Evolutionary conservation across 1,139 yeast genomes (phyloP).

Genomic region (Debaryomyces udenii): DNA sequence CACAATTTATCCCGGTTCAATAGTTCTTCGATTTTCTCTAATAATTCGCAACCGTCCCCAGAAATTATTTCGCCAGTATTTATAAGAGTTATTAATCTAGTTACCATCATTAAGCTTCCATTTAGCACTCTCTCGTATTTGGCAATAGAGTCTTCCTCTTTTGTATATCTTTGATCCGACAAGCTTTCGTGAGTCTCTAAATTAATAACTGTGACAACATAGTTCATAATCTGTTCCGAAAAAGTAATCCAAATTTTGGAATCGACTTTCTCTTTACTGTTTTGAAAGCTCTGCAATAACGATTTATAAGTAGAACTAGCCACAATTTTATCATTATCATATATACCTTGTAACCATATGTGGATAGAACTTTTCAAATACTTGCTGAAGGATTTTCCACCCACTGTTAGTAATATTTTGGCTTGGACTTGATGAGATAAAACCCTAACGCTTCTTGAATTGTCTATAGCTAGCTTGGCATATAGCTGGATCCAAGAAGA

Average conservation of each 20-base stretch:
- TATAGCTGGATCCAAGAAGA: constrained; percentile 81
- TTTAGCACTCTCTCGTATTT: constrained; percentile 66
- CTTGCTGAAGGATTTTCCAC: constrained; percentile 61
- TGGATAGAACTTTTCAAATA: constrained; percentile 74
- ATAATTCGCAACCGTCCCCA: constrained; percentile 11
- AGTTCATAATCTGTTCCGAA: constrained; percentile 55
- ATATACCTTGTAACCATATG: constrained; percentile 69
- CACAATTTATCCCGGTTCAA: constrained; percentile 46
- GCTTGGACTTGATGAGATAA: constrained; percentile 69
- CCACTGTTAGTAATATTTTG: constrained; percentile 48
- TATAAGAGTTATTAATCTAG: constrained; percentile 35
- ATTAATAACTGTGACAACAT: constrained; percentile 53
- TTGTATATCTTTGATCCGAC: constrained; percentile 74
- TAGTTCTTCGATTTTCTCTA: constrained; percentile 30
- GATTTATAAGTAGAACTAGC: constrained; percentile 51
- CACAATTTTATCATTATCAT: constrained; percentile 69
- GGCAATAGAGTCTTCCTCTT: constrained; percentile 66
- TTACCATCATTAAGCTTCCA: constrained; percentile 54
- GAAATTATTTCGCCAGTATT: constrained; percentile 18
- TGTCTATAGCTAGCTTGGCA: constrained; percentile 75
- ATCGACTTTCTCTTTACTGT: constrained; percentile 56
- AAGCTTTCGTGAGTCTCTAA: constrained; percentile 64
- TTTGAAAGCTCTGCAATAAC: constrained; percentile 58
- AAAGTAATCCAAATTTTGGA: constrained; percentile 62
- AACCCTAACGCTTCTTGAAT: constrained; percentile 63